Evolutionary conservation across 2,329 filamentous ascomycete species (phyloP).

Genomic region (Beauveria rudraprayagi): DNA sequence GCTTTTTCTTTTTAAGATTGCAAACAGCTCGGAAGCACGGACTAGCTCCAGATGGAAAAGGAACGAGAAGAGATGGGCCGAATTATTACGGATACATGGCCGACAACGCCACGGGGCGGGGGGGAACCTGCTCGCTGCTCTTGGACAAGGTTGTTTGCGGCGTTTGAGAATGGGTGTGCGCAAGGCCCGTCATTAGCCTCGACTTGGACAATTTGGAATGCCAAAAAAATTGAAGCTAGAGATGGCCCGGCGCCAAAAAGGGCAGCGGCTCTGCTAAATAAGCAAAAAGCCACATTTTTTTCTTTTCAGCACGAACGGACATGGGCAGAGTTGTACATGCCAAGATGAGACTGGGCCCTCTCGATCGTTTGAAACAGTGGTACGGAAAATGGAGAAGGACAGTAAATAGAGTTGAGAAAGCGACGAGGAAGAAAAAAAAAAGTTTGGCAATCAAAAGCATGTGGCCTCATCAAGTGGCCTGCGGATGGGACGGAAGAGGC

Average conservation of each 20-base stretch:
- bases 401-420: background rate
- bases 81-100: too few relatives aligned
- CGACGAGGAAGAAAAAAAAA: background rate
- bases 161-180: background rate
- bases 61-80: background rate
- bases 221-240: background rate
- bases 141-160: background rate
- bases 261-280: too few relatives aligned
- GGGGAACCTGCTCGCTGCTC: too few relatives aligned
- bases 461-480: background rate
- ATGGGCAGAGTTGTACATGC: too few relatives aligned
- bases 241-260: background rate
- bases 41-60: background rate
- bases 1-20: background rate
- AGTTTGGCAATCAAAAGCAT: too few relatives aligned
- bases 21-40: background rate
- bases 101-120: too few relatives aligned
- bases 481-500: slow-evolving; percentile 6
- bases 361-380: background rate
- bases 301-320: too few relatives aligned
- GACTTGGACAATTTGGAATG: background rate
- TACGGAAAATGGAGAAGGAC: background rate
- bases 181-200: background rate
- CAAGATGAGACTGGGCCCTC: too few relatives aligned
- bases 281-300: too few relatives aligned